Conservation (phyloP, 306 rosid species). For the Purshia tridentata region DNA sequence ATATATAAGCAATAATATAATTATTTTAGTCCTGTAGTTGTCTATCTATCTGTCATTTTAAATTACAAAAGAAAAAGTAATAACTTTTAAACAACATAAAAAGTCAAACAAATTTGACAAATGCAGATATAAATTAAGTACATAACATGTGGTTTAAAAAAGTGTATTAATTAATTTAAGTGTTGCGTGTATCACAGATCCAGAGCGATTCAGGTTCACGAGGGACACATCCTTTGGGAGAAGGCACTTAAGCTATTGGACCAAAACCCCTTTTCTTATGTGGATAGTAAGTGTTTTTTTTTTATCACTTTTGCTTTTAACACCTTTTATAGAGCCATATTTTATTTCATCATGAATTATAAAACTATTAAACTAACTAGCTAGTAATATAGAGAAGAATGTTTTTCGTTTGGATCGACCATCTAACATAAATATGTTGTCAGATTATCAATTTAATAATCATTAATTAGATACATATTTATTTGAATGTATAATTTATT, state of each 20-base stretch:
- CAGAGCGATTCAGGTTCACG: conserved; percentile 84
- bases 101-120: background rate
- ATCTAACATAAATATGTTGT: too few relatives aligned
- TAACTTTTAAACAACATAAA: background rate
- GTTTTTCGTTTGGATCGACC: too few relatives aligned
- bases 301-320: too few relatives aligned
- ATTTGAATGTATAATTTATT: too few relatives aligned
- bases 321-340: too few relatives aligned
- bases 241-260: conserved; percentile 82
- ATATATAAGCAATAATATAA: background rate
- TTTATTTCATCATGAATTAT: too few relatives aligned
- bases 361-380: too few relatives aligned
- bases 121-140: too few relatives aligned
- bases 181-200: conserved; percentile 44
- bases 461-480: too few relatives aligned
- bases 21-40: background rate
- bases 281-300: conserved; percentile 71
- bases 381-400: too few relatives aligned
- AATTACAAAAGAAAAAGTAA: background rate
- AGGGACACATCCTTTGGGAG: conserved; percentile 92
- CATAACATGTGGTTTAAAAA: background rate
- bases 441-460: too few relatives aligned
- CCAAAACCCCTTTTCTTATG: conserved; percentile 57
- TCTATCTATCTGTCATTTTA: background rate
- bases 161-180: background rate